phyloP scores from a whole-genome alignment of 2,329 filamentous ascomycete genomes.

The Alternaria sp. region DNA sequence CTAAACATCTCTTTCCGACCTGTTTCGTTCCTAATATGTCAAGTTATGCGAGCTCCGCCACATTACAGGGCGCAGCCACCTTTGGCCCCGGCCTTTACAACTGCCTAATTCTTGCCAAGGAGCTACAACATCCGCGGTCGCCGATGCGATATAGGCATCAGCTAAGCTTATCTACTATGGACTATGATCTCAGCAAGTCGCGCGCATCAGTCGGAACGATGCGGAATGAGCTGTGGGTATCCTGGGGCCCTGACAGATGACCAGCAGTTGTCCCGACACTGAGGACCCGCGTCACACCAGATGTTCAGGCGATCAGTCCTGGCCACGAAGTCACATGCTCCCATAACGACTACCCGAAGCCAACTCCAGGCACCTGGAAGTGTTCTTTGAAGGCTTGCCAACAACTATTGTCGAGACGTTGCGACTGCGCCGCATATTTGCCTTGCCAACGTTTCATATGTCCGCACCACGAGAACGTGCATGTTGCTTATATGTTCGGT shows the following conservation, averaged over 20 bases:
- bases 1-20: not conserved
- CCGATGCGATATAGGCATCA: conserved; percentile 23
- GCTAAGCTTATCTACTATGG: conserved; percentile 18
- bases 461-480: not conserved
- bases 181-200: not conserved
- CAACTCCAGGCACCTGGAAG: not conserved
- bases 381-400: not conserved
- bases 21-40: not conserved
- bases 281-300: conserved; percentile 6
- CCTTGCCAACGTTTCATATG: not conserved
- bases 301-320: conserved; percentile 10
- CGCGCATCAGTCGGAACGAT: conserved; percentile 1
- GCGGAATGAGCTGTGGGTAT: conserved; percentile 3
- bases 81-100: conserved; percentile 15
- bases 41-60: conserved; percentile 21
- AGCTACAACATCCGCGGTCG: conserved; percentile 13
- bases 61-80: conserved; percentile 16
- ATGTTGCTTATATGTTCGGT: not conserved
- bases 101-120: conserved; percentile 18
- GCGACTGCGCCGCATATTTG: not conserved
- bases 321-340: not conserved
- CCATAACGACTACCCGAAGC: not conserved
- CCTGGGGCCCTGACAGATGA: conserved; percentile 8
- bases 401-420: not conserved
- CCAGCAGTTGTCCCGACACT: conserved; percentile 6